Evolutionary conservation across 495 filamentous ascomycete genomes (phyloP), one percentile per base, ranked within the genome.

Genomic region (Polyplosphaeria fusca): DNA sequence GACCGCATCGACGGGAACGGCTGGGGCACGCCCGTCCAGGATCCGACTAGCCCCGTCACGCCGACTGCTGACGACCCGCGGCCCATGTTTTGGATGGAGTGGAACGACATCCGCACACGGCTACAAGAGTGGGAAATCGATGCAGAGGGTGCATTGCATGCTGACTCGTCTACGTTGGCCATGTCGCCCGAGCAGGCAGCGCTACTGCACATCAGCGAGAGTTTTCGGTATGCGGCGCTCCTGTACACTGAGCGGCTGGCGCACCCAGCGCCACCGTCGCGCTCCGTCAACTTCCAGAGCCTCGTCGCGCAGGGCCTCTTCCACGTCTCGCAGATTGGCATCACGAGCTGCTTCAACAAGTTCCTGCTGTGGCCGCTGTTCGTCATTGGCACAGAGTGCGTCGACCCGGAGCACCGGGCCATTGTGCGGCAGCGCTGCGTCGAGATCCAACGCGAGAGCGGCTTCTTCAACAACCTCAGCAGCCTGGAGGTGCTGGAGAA

Each of bases 331-430:
- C 82, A 83, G 46, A 84, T 96, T 20, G 81, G 87, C 55, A 80
- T 84, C 1, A 77, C 76, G 43, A 77, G 76, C 60, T 75, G 71
- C 56, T 77, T 81, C 42, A 88, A 93, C 70, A 92, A 95, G 66
- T 95, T 93, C 64, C 75, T 97, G 22, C 82, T 97, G 1, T 97
- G 92, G 92, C 91, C 92, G 7, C 78, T 96, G 9, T 96, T 96
- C 68, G 86, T 96, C 45, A 86, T 84, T 0, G 91, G 92, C 25
- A 89, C 88, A 20, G 92, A 96, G 74, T 95, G 91, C 67, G 87
- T 95, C 48, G 84, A 86, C 49, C 86, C 89, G 59, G 74, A 84
- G 32, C 87, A 95, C 58, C 85, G 91, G 50, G 76, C 79, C 26
- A 79, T 90, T 43, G 85, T 97, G 42, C 81, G 89, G 18, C 73